Evolutionary conservation across 2,329 filamentous ascomycete genomes (phyloP).

Genomic region (Ophiostoma pallidulum): DNA sequence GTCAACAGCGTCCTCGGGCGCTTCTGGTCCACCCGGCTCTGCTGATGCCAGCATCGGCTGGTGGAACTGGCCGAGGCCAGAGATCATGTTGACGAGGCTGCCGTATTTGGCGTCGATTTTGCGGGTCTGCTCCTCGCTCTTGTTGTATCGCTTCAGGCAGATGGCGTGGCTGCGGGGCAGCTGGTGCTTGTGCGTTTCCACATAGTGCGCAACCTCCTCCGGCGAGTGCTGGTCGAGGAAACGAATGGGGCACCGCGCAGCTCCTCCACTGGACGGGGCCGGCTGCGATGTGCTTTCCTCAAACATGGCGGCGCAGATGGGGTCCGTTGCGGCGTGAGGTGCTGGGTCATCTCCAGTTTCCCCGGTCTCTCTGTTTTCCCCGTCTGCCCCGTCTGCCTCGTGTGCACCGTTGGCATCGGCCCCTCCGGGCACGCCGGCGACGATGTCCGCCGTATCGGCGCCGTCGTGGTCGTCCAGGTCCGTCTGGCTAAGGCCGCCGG

Average conservation of each 20-base stretch:
- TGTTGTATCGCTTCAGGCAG: constrained; percentile 82
- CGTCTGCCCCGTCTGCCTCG: background rate
- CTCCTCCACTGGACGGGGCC: constrained; percentile 38
- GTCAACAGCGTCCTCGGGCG: constrained; percentile 1
- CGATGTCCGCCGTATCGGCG: constrained; percentile 16
- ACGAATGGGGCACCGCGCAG: constrained; percentile 74
- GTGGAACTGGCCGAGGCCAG: constrained; percentile 78
- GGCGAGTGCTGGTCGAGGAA: constrained; percentile 87
- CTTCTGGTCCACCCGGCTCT: constrained; percentile 20
- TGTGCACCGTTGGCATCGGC: constrained; percentile 10
- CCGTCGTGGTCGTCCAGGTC: background rate
- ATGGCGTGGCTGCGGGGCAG: constrained; percentile 88
- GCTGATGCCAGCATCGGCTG: constrained; percentile 69
- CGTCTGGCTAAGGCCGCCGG: background rate
- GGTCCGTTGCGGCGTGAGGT: constrained; percentile 44
- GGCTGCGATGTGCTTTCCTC: constrained; percentile 49
- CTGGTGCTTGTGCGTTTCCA: constrained; percentile 92
- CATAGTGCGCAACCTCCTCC: constrained; percentile 86
- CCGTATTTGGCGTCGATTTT: constrained; percentile 93
- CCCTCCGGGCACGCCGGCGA: constrained; percentile 17
- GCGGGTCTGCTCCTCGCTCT: constrained; percentile 72
- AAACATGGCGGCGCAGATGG: constrained; percentile 55
- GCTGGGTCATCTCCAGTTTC: constrained; percentile 32
- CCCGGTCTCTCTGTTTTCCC: too few relatives aligned
- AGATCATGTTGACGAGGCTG: constrained; percentile 87